Evolutionary conservation across 179 eudicot species (phyloP).

Genomic region (Silene coronaria): DNA sequence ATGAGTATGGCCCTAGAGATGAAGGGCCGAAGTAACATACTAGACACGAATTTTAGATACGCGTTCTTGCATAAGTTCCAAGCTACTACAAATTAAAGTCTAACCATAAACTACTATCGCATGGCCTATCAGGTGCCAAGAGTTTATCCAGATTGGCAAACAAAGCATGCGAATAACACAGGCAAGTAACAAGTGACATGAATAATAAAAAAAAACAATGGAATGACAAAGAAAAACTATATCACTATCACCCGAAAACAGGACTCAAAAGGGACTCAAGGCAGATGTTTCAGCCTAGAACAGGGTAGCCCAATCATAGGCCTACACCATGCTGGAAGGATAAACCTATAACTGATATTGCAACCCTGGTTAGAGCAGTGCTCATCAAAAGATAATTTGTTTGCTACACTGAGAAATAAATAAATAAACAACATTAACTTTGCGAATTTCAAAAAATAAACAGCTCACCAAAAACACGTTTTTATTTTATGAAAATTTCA

Average conservation of each 20-base stretch:
- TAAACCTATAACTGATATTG: not conserved
- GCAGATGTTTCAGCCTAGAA: conserved; percentile 1
- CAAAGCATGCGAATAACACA: conserved; percentile 46
- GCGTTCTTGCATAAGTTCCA: not conserved
- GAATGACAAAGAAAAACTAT: not conserved
- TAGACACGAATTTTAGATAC: not conserved
- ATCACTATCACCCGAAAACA: not conserved
- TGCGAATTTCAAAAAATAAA: too few relatives aligned
- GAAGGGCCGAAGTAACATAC: not conserved
- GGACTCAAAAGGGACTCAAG: not conserved
- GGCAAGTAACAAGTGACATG: conserved; percentile 7
- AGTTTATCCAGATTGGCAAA: conserved; percentile 71
- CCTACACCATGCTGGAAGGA: not conserved
- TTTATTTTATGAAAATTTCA: too few relatives aligned
- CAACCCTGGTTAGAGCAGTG: conserved; percentile 1
- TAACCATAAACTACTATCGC: conserved; percentile 84
- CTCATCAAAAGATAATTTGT: not conserved
- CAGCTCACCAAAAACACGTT: too few relatives aligned
- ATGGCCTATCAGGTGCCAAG: conserved; percentile 70
- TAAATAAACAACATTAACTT: not conserved
- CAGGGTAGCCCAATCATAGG: conserved; percentile 2
- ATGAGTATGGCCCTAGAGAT: not conserved
- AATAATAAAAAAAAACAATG: not conserved
- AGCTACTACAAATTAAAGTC: conserved; percentile 14
- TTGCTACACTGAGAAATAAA: not conserved